These are phyloP conservation scores for Penicillium sp. DNA, from an alignment of 2,329 filamentous ascomycete genomes.

Conservation along the genomic window DNA sequence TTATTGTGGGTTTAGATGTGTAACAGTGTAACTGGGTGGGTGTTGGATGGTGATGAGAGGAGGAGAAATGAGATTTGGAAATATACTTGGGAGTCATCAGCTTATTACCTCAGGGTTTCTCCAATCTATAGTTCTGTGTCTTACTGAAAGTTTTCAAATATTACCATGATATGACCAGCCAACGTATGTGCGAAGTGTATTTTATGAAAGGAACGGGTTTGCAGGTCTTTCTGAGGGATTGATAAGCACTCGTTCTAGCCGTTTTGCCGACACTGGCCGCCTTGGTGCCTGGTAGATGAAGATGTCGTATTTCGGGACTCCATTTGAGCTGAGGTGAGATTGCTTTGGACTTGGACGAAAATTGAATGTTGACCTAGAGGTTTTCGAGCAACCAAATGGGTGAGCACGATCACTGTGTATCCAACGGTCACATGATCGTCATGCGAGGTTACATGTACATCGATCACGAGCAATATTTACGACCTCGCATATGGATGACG, in stretches of 20 bases:
- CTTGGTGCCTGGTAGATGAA: not conserved
- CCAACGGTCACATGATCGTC: not conserved
- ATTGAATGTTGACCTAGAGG: no score
- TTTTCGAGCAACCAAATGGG: no score
- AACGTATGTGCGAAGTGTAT: not conserved
- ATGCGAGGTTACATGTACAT: not conserved
- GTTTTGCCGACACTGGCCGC: slow-evolving; percentile 1
- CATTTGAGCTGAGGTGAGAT: not conserved
- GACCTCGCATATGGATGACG: not conserved
- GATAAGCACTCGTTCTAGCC: slow-evolving; percentile 10
- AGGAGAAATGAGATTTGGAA: not conserved
- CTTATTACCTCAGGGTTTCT: not conserved
- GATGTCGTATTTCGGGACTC: not conserved
- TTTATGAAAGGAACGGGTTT: not conserved
- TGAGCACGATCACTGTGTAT: no score
- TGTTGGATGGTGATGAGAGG: not conserved
- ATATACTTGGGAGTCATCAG: slow-evolving; percentile 12
- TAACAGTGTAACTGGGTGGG: not conserved
- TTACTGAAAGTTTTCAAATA: not conserved
- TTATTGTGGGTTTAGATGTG: not conserved
- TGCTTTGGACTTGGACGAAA: no score
- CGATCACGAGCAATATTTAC: not conserved
- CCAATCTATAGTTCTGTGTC: not conserved
- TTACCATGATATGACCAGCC: not conserved
- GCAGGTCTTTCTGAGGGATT: not conserved